A percentile compares a stretch with the other conserved stretches of the same genome.
phyloP scores from a whole-genome alignment of 1,284 basidiomycete species.

The Rhodotorula sp. region DNA sequence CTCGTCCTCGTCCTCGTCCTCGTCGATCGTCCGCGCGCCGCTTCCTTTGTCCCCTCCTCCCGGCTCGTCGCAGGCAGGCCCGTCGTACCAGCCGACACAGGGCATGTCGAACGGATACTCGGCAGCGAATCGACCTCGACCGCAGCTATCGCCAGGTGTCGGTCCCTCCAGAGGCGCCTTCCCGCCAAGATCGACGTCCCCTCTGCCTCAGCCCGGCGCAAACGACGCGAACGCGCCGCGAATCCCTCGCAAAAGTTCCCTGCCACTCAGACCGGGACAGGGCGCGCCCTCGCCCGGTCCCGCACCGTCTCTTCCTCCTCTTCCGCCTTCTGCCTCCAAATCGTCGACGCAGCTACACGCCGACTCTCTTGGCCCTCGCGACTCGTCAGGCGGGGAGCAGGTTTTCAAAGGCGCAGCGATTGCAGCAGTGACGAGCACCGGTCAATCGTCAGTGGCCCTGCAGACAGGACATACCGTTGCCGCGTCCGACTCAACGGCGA shows the following conservation, averaged over 20 bases:
- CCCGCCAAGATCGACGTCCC: not conserved
- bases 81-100: not conserved
- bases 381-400: conserved; percentile 21
- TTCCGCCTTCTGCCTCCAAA: conserved; percentile 9
- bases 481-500: not conserved
- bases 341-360: not conserved
- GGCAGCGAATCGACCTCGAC: conserved; percentile 12
- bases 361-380: conserved; percentile 3
- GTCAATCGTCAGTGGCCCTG: no score
- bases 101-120: not conserved
- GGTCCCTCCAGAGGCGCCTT: not conserved
- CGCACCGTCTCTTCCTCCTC: not conserved
- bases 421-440: not conserved
- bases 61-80: not conserved
- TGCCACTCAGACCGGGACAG: not conserved
- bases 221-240: not conserved
- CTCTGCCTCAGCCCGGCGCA: no score
- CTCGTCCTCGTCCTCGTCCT: not conserved
- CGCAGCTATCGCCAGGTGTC: conserved; percentile 1
- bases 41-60: not conserved
- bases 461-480: not conserved
- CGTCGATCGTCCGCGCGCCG: not conserved
- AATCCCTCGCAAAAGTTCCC: conserved; percentile 12
- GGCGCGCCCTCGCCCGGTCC: not conserved
- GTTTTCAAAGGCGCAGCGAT: conserved; percentile 21